These are phyloP conservation scores for Talaromyces wortmannii DNA, from an alignment of 495 filamentous ascomycete genomes.

Conservation along the genomic window DNA sequence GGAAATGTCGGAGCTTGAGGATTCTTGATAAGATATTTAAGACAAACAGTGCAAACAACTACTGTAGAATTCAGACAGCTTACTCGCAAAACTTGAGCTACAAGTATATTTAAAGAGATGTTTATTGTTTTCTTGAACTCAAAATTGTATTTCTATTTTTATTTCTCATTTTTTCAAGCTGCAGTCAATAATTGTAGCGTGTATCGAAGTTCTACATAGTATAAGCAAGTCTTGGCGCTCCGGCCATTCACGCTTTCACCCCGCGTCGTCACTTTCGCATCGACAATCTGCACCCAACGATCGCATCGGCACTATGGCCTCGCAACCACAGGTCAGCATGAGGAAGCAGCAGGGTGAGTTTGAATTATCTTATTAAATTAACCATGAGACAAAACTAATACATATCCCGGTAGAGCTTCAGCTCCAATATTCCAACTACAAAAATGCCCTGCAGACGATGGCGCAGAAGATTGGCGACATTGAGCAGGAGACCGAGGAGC, in stretches of 20 bases:
- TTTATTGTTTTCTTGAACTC: too few relatives aligned
- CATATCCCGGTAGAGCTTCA: slow-evolving; percentile 67
- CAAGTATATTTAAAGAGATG: too few relatives aligned
- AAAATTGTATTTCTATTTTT: too few relatives aligned
- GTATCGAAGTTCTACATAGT: too few relatives aligned
- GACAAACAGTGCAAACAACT: slow-evolving; percentile 4
- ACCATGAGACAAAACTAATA: slow-evolving; percentile 8
- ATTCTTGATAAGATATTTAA: neutral
- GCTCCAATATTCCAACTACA: slow-evolving; percentile 88
- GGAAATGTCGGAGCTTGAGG: neutral
- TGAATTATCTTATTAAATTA: slow-evolving; percentile 5
- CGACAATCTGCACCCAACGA: too few relatives aligned
- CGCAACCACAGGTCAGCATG: slow-evolving; percentile 40
- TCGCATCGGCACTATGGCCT: slow-evolving; percentile 28
- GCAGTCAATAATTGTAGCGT: too few relatives aligned
- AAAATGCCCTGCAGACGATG: slow-evolving; percentile 87
- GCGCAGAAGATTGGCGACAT: slow-evolving; percentile 96
- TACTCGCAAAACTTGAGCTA: too few relatives aligned
- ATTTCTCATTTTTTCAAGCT: too few relatives aligned
- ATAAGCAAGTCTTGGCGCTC: too few relatives aligned
- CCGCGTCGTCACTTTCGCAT: too few relatives aligned
- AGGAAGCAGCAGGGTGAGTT: slow-evolving; percentile 81
- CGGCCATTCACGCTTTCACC: too few relatives aligned
- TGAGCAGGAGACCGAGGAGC: slow-evolving; percentile 94
- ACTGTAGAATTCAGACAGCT: neutral